Percentiles rank a stretch among this genome's conserved stretches.
Evolutionary conservation across 306 rosid genomes (phyloP).

Genomic region (Prunus davidiana): DNA sequence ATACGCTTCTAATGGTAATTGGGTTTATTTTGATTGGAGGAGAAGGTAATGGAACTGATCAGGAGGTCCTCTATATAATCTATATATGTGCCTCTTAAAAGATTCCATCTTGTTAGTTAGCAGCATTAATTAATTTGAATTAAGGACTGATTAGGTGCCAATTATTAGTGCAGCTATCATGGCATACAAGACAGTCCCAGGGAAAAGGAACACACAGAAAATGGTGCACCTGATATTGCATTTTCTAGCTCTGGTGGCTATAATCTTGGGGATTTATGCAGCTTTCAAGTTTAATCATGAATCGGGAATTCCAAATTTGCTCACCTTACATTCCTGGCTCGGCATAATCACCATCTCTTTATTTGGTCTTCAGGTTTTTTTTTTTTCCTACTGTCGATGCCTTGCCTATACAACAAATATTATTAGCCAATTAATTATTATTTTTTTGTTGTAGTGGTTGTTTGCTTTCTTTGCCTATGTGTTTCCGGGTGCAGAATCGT

Average conservation of each 20-base stretch:
- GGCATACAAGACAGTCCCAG: slow-evolving; percentile 48
- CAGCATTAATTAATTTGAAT: not conserved
- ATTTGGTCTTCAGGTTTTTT: slow-evolving; percentile 54
- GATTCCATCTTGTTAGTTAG: no score
- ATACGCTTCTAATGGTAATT: slow-evolving; percentile 59
- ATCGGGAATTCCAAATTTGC: slow-evolving; percentile 10
- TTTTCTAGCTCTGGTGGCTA: slow-evolving; percentile 46
- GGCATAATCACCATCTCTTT: slow-evolving; percentile 54
- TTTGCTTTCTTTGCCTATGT: slow-evolving; percentile 41
- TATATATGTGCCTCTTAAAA: not conserved
- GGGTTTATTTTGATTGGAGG: slow-evolving; percentile 64
- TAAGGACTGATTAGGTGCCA: not conserved
- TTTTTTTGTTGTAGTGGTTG: slow-evolving; percentile 35
- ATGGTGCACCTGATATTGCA: slow-evolving; percentile 53
- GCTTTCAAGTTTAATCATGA: slow-evolving; percentile 49
- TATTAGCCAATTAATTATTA: no score
- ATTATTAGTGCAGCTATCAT: slow-evolving; percentile 48
- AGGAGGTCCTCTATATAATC: not conserved
- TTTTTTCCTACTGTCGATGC: no score
- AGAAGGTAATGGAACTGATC: slow-evolving; percentile 49
- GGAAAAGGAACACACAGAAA: slow-evolving; percentile 28
- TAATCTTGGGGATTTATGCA: slow-evolving; percentile 41
- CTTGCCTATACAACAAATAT: no score
- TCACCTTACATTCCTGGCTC: slow-evolving; percentile 71
- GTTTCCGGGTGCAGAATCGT: slow-evolving; percentile 51